Evolutionary conservation across 768 basidiomycete genomes (phyloP).

Genomic region (Naganishia vishniacii): DNA sequence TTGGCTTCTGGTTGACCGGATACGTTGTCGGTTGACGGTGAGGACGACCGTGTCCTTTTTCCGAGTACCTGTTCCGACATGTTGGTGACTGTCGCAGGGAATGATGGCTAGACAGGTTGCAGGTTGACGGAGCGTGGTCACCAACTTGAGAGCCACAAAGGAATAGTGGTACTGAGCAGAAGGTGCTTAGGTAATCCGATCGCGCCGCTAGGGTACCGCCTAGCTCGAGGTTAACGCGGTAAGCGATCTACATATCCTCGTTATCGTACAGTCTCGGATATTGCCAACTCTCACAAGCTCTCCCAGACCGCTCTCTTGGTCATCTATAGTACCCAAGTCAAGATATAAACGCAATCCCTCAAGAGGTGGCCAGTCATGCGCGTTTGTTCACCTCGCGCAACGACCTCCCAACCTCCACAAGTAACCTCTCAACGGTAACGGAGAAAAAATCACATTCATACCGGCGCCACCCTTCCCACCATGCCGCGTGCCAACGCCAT

Average conservation of each 20-base stretch:
- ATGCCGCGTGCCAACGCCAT: conserved; percentile 52
- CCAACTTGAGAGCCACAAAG: too few relatives aligned
- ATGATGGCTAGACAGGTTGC: neutral
- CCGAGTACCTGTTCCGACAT: conserved; percentile 27
- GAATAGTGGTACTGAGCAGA: neutral
- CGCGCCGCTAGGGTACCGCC: neutral
- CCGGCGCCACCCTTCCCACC: neutral
- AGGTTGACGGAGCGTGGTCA: too few relatives aligned
- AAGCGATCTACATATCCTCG: too few relatives aligned
- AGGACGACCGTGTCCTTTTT: conserved; percentile 26
- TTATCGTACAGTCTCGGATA: too few relatives aligned
- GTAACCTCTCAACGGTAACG: too few relatives aligned
- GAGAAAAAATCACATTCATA: neutral
- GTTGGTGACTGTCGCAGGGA: neutral
- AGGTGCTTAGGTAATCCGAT: neutral
- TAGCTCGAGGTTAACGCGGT: neutral
- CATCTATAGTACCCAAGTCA: too few relatives aligned
- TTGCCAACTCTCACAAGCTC: too few relatives aligned
- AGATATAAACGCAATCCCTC: too few relatives aligned
- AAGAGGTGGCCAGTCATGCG: too few relatives aligned
- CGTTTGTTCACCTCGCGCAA: too few relatives aligned
- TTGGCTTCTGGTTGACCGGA: conserved; percentile 42
- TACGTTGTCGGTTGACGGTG: conserved; percentile 23
- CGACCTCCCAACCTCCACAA: neutral
- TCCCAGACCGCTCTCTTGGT: too few relatives aligned